Evolutionary conservation across 2,329 filamentous ascomycete species (phyloP), one percentile per base, ranked within the genome.

Genomic region (Apiospora koreana): DNA sequence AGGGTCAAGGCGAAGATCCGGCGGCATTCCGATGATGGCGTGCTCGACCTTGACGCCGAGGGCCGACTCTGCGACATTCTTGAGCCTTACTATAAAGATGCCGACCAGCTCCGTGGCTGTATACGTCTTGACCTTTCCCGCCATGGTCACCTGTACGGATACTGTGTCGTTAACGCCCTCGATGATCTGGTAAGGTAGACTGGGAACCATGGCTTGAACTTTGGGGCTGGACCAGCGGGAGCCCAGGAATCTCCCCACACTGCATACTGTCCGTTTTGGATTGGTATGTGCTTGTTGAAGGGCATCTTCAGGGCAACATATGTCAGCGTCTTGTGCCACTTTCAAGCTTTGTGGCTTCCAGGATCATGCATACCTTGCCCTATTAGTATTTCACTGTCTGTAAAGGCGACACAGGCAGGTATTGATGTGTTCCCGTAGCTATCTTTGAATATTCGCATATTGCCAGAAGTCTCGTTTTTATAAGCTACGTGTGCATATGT

Each of bases 331-430:
- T 14, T n/a, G 2, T 23, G 3, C 58, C 18, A n/a, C 1, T 12
- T 35, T 58, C 16, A n/a, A 8, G 2, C 12, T 10, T 46, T 31
- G 23, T 12, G 12, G 0, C 18, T 12, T 6, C 3, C 5, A 12
- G 21, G 2, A 21, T 6, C 8, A 42, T 14, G 16, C 64, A 16
- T 28, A 67, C 65, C 65, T 5, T 46, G 65, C 9, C 65, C 65
- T 18, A 46, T 42, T n/a, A 67, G 16, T 42, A 67, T 23, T 3
- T 46, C 41, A 23, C 12, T 46, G 16, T 46, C 42, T 4, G 65
- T 46, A 42, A 67, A 67, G 18, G 65, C 65, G 65, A 67, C 65
- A 8, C 65, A 67, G 65, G 65, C 3, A 21, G 42, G 65, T 7
- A 67, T 35, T 31, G 42, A 46, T 16, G 65, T 45, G 31, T 43